phyloP scores from a whole-genome alignment of 352 stramenopile genomes.

The Pythium oligandrum region DNA sequence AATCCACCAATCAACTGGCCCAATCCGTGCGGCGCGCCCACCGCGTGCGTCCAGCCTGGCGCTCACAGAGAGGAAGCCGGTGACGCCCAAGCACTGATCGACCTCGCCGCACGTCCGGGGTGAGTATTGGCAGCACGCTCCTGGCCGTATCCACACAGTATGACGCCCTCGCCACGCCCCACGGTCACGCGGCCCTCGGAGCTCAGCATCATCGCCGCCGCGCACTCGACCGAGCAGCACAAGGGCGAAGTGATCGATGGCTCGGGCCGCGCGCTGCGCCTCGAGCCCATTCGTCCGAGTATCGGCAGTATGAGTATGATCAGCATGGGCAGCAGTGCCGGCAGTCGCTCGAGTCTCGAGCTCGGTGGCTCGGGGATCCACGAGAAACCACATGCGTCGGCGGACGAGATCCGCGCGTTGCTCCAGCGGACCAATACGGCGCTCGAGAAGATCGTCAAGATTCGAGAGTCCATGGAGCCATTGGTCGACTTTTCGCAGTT shows the following conservation, averaged over 20 bases:
- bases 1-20: too few relatives aligned
- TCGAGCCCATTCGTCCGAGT: slow-evolving; percentile 20
- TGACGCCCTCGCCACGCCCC: background rate
- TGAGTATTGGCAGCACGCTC: too few relatives aligned
- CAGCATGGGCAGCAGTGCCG: background rate
- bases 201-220: too few relatives aligned
- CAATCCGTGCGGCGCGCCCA: too few relatives aligned
- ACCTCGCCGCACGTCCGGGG: too few relatives aligned
- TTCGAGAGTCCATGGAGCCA: slow-evolving; percentile 79
- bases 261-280: slow-evolving; percentile 15
- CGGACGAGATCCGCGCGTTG: slow-evolving; percentile 73
- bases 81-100: too few relatives aligned
- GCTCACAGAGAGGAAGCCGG: too few relatives aligned
- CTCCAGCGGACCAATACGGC: slow-evolving; percentile 59
- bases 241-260: slow-evolving; percentile 14
- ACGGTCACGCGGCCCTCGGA: background rate
- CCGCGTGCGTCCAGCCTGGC: too few relatives aligned
- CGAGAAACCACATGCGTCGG: slow-evolving; percentile 23
- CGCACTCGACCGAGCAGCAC: too few relatives aligned
- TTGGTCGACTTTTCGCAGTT: slow-evolving; percentile 82
- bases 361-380: background rate
- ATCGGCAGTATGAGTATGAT: background rate
- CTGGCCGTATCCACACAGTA: background rate
- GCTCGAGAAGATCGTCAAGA: slow-evolving; percentile 80
- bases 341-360: background rate